Evolutionary conservation across 208 protist genomes (phyloP).

Genomic region (Entamoeba invadens): DNA sequence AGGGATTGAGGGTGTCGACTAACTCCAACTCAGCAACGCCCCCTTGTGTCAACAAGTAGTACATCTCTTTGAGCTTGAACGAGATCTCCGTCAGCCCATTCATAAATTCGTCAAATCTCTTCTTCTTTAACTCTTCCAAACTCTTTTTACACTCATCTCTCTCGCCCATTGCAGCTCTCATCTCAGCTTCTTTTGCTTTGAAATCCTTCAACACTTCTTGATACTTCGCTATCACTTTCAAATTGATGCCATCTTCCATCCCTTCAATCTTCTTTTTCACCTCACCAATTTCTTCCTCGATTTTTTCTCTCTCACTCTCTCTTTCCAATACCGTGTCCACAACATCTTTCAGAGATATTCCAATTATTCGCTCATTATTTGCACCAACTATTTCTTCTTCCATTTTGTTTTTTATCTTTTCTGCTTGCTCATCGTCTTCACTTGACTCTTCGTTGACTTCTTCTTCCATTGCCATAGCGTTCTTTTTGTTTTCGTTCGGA

Average conservation of each 20-base stretch:
- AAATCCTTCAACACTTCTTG: background rate
- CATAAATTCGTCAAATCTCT: conserved; percentile 81
- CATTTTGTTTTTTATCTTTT: too few species aligned
- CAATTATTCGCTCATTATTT: background rate
- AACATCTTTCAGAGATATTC: background rate
- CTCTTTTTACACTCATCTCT: background rate
- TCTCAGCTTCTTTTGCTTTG: background rate
- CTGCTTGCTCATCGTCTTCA: too few species aligned
- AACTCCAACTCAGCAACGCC: conserved; percentile 99
- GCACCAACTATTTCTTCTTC: too few species aligned
- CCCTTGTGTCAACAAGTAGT: conserved; percentile 56
- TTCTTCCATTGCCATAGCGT: background rate
- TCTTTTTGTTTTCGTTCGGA: background rate
- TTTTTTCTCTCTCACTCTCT: background rate
- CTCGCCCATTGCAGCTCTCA: background rate
- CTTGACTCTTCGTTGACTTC: too few species aligned
- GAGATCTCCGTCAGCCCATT: conserved; percentile 82
- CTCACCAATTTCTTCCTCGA: background rate
- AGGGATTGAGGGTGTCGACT: conserved; percentile 62
- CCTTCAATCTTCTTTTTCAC: background rate
- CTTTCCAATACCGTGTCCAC: background rate
- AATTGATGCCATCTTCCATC: background rate
- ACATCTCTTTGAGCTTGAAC: conserved; percentile 91
- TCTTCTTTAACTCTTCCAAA: background rate
- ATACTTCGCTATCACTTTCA: background rate